Conservation (phyloP, 2,329 filamentous ascomycete species). For the Colletotrichum spaethianum region DNA sequence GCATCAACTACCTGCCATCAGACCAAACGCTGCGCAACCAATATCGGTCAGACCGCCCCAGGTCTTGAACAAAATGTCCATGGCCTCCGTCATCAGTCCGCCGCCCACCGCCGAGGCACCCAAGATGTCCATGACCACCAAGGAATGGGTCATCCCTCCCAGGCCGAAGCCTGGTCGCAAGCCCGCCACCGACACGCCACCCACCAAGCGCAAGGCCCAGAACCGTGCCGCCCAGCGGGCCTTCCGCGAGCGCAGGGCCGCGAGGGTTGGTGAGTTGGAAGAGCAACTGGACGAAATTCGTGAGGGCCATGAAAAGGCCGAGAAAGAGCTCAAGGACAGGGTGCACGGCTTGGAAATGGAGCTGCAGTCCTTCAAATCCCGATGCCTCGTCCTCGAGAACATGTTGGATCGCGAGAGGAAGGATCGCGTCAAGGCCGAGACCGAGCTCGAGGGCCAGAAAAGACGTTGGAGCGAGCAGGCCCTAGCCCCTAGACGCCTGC, state of each 20-base stretch:
- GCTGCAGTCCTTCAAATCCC: constrained; percentile 74
- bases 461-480: constrained; percentile 34
- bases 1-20: constrained; percentile 38
- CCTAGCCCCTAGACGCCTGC: constrained; percentile 44
- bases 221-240: constrained; percentile 93
- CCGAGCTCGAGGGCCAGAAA: constrained; percentile 53
- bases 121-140: constrained; percentile 78
- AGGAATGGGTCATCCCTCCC: constrained; percentile 89
- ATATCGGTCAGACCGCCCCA: constrained; percentile 45
- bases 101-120: constrained; percentile 56
- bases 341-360: constrained; percentile 74
- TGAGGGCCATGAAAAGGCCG: constrained; percentile 69
- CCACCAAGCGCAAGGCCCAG: constrained; percentile 94
- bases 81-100: constrained; percentile 63
- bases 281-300: constrained; percentile 75
- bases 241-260: constrained; percentile 89
- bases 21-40: constrained; percentile 46
- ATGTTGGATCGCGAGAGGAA: constrained; percentile 72
- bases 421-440: constrained; percentile 60
- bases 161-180: constrained; percentile 93
- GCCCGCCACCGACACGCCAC: constrained; percentile 92
- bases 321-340: constrained; percentile 70
- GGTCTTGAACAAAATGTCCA: constrained; percentile 60
- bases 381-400: constrained; percentile 74
- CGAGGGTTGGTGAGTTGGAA: constrained; percentile 83